phyloP scores from a whole-genome alignment of 805 yeast genomes.

The Soucietia sequanensis region DNA sequence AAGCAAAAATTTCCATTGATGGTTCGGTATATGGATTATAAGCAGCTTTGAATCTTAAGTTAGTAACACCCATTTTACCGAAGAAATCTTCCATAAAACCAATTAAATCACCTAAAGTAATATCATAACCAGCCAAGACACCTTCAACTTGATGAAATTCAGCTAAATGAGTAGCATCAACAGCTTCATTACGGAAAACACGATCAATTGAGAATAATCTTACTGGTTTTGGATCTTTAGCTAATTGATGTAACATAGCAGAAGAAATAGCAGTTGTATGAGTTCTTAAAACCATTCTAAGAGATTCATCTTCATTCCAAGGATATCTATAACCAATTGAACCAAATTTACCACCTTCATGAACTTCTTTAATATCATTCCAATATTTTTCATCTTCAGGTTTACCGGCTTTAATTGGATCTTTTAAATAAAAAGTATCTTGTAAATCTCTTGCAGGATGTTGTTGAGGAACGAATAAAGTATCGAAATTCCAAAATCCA shows the following conservation, averaged over 20 bases:
- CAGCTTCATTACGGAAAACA: conserved; percentile 99
- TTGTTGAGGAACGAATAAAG: conserved; percentile 96
- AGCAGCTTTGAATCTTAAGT: conserved; percentile 96
- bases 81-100: conserved; percentile 98
- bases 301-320: conserved; percentile 90
- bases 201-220: conserved; percentile 95
- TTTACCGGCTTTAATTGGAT: conserved; percentile 75
- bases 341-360: conserved; percentile 86
- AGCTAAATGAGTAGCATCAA: conserved; percentile 98
- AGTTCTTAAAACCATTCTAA: conserved; percentile 90
- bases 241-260: conserved; percentile 80
- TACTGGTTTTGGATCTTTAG: conserved; percentile 83
- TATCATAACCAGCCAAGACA: conserved; percentile 93
- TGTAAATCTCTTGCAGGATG: conserved; percentile 99
- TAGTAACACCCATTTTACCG: conserved; percentile 93
- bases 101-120: conserved; percentile 93
- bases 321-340: conserved; percentile 98
- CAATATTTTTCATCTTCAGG: conserved; percentile 83
- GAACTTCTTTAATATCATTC: conserved; percentile 78
- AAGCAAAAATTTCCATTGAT: conserved; percentile 94
- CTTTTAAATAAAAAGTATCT: conserved; percentile 96
- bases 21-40: conserved; percentile 99
- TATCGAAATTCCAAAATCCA: conserved; percentile 99
- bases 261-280: conserved; percentile 97
- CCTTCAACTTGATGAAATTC: conserved; percentile 99